Evolutionary conservation across 2,329 filamentous ascomycete species (phyloP), one percentile per base, ranked within the genome.

Genomic region (Aspergillus sp.): DNA sequence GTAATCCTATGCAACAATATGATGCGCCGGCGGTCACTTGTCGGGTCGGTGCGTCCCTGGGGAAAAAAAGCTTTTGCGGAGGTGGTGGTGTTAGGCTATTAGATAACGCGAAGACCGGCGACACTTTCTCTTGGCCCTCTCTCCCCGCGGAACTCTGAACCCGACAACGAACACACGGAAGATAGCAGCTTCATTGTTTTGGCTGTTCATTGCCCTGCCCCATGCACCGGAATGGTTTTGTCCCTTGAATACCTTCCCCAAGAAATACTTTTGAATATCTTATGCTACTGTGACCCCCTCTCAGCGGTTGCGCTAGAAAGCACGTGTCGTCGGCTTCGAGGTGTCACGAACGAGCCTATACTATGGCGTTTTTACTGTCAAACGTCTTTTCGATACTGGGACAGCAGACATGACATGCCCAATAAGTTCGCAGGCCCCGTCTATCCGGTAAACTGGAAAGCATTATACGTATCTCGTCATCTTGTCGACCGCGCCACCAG

Each of bases 341-440:
- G 78, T 45, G 76, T 95, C 51, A 81, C 84, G 36, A 84, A 85
- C 60, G 87, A 90, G 53, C 84, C 86, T 7, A 75, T 92, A 22
- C 78, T 96, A 49, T 97, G 94, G 93, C 85, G 85, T 57, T 73
- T 82, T 62, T 83, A 93, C 67, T 97, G 94, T 70, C 71, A 75
- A 50, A 72, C 73, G 33, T 76, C 78, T 51, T 96, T 91, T 74
- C 79, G 72, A 50, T 89, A 85, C 71, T 99, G 94, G 94, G 80
- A 87, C 54, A 70, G 79, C 2, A 74, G 77, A 41, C 87, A 91
- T 71, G 72, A 76, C n/a, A 76, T 91, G 43, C 57, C 69, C 30
- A 67, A 76, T 48, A 88, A 85, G 62, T 69, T 89, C 8, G 68
- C 65, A 13, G 71, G 74, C 24, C 76, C 75, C 3, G 79, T 82